Conservation (phyloP, 768 basidiomycete species). For the Lepiota venenata region DNA sequence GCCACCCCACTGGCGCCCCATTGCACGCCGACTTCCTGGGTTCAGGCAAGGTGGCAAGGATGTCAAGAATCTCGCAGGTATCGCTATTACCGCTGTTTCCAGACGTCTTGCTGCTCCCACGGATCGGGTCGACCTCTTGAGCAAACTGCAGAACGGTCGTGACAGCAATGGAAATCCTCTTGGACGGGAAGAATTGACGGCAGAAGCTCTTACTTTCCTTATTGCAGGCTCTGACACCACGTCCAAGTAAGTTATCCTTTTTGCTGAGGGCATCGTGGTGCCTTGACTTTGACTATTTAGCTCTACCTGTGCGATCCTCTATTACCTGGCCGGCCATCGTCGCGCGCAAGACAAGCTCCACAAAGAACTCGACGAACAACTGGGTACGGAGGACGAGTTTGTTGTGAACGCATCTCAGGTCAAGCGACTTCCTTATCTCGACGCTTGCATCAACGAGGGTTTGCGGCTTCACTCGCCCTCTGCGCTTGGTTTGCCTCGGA, state of each 20-base stretch:
- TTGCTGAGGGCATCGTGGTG: background rate
- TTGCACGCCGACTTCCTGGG: conserved; percentile 69
- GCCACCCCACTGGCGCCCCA: conserved; percentile 67
- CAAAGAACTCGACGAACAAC: conserved; percentile 66
- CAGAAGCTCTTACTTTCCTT: conserved; percentile 81
- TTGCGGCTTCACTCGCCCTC: conserved; percentile 85
- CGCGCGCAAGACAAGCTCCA: conserved; percentile 68
- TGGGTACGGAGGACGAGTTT: conserved; percentile 52
- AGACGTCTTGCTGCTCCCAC: conserved; percentile 65
- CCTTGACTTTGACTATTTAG: conserved; percentile 30
- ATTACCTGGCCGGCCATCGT: conserved; percentile 73
- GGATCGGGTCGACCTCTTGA: conserved; percentile 78
- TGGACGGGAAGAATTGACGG: conserved; percentile 81
- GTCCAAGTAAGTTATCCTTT: conserved; percentile 61
- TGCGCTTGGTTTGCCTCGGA: conserved; percentile 76
- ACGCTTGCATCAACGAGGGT: conserved; percentile 85
- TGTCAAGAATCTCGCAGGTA: conserved; percentile 72
- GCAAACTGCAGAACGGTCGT: conserved; percentile 73
- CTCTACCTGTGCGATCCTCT: conserved; percentile 87
- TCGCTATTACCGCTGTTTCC: conserved; percentile 77
- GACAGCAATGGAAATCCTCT: conserved; percentile 81
- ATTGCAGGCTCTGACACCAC: conserved; percentile 93
- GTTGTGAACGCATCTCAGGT: conserved; percentile 64
- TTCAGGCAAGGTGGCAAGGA: conserved; percentile 64
- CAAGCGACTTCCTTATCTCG: conserved; percentile 74